Evolutionary conservation across 1,139 yeast species (phyloP), one percentile per base, ranked within the genome.

Genomic region (Pichia sp.): DNA sequence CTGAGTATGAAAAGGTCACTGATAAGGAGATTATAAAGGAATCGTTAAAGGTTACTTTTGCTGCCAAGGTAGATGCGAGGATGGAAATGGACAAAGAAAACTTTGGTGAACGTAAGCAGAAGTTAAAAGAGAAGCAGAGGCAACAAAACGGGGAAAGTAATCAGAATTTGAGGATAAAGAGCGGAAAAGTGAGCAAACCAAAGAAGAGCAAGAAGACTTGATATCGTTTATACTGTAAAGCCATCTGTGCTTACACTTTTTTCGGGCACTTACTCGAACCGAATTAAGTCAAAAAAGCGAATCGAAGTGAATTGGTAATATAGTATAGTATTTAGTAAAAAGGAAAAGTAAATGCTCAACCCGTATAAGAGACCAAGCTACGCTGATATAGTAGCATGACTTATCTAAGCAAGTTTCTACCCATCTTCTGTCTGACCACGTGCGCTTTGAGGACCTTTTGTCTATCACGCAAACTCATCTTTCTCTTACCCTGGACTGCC

Each of bases 61-160:
- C 72, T 28, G 97, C 97, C 18, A 87, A 85, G 61, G 72, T 96
- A 49, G 95, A 87, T 58, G 82, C 96, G 4, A 59, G 80, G 42
- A 75, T 91, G 84, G 96, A 84, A 32, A 87, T 91, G 96, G 96
- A 91, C 43, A 76, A 73, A 48, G 96, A 84, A 44, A 72, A 76
- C 24, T 87, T 87, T 56, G 96, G 97, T 10, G 91, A 84, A 51
- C 71, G 74, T 49, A 72, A 69, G 44, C 71, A 67, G 50, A 69
- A 65, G 25, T 76, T 77, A 43, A 74, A 67, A 49, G 63, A 41
- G 23, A 46, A 52, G 29, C 35, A 42, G 14, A 22, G 29, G 14
- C 16, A n/a, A 6, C 18, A 33, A 29, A 20, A 35, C 21, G 19
- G 30, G 29, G 9, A 13, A 11, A 8, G 19, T 28, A 18, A 31